phyloP scores from a whole-genome alignment of 1,284 basidiomycete genomes.

The Cutaneotrichosporon dermatis region DNA sequence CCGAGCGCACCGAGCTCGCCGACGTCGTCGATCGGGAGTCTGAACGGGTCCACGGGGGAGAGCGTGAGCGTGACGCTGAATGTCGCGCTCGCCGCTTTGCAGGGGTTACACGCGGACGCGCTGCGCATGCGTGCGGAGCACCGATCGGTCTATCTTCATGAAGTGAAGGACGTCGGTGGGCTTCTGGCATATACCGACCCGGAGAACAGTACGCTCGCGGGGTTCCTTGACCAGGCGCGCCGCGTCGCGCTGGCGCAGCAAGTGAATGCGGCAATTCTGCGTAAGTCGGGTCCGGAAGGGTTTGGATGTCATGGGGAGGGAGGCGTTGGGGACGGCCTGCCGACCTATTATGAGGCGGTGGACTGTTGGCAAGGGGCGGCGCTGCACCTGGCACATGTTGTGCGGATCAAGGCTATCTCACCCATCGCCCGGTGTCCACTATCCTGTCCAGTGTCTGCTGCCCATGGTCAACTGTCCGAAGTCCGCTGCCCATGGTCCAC shows the following conservation, averaged over 20 bases:
- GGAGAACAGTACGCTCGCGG: conserved; percentile 41
- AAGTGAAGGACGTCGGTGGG: conserved; percentile 46
- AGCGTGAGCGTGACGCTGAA: conserved; percentile 20
- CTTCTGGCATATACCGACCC: conserved; percentile 47
- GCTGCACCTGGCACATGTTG: too few species aligned
- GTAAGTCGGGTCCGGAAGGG: conserved; percentile 28
- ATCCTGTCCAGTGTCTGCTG: too few species aligned
- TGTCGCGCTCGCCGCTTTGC: conserved; percentile 32
- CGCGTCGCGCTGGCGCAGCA: conserved; percentile 44
- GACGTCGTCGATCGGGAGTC: conserved; percentile 25
- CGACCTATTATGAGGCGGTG: too few species aligned
- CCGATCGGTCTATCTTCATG: conserved; percentile 40
- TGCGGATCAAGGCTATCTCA: too few species aligned
- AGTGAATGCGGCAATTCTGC: conserved; percentile 45
- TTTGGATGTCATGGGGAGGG: neutral
- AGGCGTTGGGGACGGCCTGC: too few species aligned
- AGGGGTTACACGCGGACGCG: conserved; percentile 38
- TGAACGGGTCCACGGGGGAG: conserved; percentile 8
- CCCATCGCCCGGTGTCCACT: too few species aligned
- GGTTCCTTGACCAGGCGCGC: conserved; percentile 43
- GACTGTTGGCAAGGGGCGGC: too few species aligned
- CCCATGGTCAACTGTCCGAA: too few species aligned
- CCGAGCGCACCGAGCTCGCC: conserved; percentile 30
- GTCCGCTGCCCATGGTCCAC: too few species aligned
- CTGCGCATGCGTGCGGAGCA: conserved; percentile 35